Base-by-base conservation (phyloP, 768 basidiomycete genomes). In the Mycena kentingensis region DNA sequence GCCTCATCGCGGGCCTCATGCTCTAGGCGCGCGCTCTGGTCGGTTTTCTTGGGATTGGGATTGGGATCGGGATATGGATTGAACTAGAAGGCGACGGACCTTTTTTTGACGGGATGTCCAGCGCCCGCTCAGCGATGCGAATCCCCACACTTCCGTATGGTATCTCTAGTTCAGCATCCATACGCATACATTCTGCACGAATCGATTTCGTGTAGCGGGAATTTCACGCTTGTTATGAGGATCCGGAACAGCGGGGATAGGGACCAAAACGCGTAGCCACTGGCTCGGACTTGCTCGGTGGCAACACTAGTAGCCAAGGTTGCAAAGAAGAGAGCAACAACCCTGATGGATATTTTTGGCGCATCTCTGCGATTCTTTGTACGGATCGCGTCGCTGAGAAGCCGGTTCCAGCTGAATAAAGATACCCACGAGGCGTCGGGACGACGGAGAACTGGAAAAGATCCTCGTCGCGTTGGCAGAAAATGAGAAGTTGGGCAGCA, bases 1-100 rank as follows among this genome's bases (percentile, higher is more conserved):
- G 66, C 47, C 34, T 62, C 24, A 35, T 60, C 15, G 62, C 62
- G 6, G 63, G 61, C 10, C 43, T 67, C 18, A 29, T 64, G 29
- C 49, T 65, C 43, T 66, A 34, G 55, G 48, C 22, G 27, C 25
- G 22, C 29, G 48, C 28, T 13, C 44, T 46, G 28, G 27, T 12
- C 12, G 26, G 27, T 39, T 27, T 38, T 37, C 26, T 11, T 19
- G 28, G 42, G 22, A 44, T 44, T 44, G 42, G 42, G 15, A 10
- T 44, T 15, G 25, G 42, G 26, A 43, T 24, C 22, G 10, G 12
- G 13, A 19, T 12, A 19, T 16, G 41, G 41, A 42, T 27, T 25
- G 8, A 26, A 32, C 31, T n/a, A n/a, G n/a, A n/a, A n/a, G n/a
- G n/a, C n/a, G n/a, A 32, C 16, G 31, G 31, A 32, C 31, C 8